Evolutionary conservation across 164 flowering plant species (phyloP).

Genomic region (Litsea cubeba): DNA sequence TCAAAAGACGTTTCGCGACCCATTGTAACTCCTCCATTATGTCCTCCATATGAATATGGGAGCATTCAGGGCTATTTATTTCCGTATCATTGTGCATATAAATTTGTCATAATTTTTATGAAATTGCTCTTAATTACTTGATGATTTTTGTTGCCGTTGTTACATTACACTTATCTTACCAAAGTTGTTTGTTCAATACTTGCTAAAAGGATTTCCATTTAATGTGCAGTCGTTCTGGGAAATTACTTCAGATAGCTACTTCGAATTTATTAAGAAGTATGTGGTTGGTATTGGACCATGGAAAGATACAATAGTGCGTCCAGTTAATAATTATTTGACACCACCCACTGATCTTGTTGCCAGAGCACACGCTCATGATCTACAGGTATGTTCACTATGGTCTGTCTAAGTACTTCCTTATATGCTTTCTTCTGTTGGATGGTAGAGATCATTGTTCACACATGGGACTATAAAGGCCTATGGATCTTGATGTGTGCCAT

Average conservation of each 20-base stretch:
- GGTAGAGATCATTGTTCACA: background rate
- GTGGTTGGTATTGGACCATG: constrained; percentile 95
- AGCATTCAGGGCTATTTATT: background rate
- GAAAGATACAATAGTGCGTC: constrained; percentile 88
- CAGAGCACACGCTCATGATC: constrained; percentile 71
- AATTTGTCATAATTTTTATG: background rate
- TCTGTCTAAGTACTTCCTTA: background rate
- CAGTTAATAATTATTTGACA: constrained; percentile 44
- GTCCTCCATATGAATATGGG: background rate
- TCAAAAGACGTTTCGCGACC: too few species aligned
- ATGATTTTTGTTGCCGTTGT: background rate
- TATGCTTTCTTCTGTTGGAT: background rate
- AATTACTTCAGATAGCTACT: constrained; percentile 78
- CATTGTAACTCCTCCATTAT: too few species aligned
- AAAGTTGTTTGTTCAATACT: constrained; percentile 2
- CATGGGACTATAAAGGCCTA: background rate
- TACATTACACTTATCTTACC: background rate
- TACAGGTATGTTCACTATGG: constrained; percentile 49
- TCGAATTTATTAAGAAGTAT: constrained; percentile 72
- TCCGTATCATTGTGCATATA: background rate
- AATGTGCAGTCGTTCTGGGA: constrained; percentile 72
- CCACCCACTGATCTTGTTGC: constrained; percentile 85
- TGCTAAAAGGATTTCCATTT: background rate
- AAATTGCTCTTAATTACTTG: background rate
- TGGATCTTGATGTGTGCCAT: too few species aligned